Conservation (phyloP, 257 asterid genomes). For the Scutellaria baicalensis region DNA sequence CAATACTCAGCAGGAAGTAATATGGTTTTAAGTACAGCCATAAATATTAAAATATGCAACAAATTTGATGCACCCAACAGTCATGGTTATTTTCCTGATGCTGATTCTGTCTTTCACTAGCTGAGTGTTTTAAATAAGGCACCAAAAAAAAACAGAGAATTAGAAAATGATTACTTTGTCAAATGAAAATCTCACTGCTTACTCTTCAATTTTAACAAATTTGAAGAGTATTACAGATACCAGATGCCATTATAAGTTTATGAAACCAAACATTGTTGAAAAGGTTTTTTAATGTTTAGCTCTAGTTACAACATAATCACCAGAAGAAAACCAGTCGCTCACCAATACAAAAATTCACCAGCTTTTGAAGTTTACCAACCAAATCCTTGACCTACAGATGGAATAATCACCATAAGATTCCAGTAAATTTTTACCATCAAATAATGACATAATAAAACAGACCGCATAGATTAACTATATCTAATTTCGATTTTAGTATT, state of each 20-base stretch:
- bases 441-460: background rate
- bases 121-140: background rate
- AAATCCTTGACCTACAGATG: slow-evolving; percentile 70
- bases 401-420: slow-evolving; percentile 6
- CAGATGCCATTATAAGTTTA: background rate
- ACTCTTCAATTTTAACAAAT: background rate
- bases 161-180: background rate
- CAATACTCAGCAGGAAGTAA: background rate
- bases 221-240: background rate
- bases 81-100: background rate
- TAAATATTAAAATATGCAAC: background rate
- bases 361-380: slow-evolving; percentile 57
- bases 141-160: background rate
- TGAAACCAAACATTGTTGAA: background rate
- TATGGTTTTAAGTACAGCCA: background rate
- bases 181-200: background rate
- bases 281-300: background rate
- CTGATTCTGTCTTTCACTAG: background rate
- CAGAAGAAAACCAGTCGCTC: slow-evolving; percentile 23
- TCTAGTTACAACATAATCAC: background rate
- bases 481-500: background rate
- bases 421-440: background rate
- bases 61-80: background rate
- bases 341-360: slow-evolving; percentile 69
- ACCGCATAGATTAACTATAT: slow-evolving; percentile 7